Base-by-base conservation (phyloP, 2,329 filamentous ascomycete genomes). In the Thermothelomyces thermophilus region DNA sequence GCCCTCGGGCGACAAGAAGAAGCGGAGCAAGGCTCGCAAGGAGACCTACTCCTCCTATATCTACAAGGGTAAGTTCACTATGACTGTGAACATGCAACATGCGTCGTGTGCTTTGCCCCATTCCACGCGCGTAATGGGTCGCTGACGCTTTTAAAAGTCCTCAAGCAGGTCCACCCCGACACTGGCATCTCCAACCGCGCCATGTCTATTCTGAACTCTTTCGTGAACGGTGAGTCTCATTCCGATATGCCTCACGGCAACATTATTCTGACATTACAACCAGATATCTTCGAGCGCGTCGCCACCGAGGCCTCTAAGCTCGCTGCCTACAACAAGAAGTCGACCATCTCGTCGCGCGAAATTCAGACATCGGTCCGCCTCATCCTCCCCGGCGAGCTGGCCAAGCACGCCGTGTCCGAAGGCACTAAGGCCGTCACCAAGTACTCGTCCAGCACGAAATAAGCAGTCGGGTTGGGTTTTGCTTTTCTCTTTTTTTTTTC, bases 31-130 rank as follows among this genome's bases (percentile, higher is more conserved):
- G 90, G 88, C 90, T 62, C 86, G 93, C 77, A 97, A 97, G 87
- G 93, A 98, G 82, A 98, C 93, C n/a, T 98, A 98, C 81, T 94
- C 87, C 63, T 94, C 89, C 50, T 98, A 98, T 83, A 98, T 98
- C 77, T 98, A 97, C 87, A 98, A 97, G 82, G 93, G 91, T 96
- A 69, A 72, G 82, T 69, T 50, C 31, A 14, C 13, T n/a, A 11
- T 35, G 2, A n/a, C 33, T 11, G 7, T 35, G 6, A 2, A 6
- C 13, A 6, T 2, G 33, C 16, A 11, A 35, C 33, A 5, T 14
- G 33, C 33, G 6, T 5, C 16, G 13, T 9, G 8, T n/a, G 33
- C 24, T 5, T 26, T 5, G 24, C 24, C 5, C 9, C 5, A 16
- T 4, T 19, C 6, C 34, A 20, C 8, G 7, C n/a, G 5, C 16